Conservation (phyloP, 169 alveolate species). For the Babesia sp. region DNA sequence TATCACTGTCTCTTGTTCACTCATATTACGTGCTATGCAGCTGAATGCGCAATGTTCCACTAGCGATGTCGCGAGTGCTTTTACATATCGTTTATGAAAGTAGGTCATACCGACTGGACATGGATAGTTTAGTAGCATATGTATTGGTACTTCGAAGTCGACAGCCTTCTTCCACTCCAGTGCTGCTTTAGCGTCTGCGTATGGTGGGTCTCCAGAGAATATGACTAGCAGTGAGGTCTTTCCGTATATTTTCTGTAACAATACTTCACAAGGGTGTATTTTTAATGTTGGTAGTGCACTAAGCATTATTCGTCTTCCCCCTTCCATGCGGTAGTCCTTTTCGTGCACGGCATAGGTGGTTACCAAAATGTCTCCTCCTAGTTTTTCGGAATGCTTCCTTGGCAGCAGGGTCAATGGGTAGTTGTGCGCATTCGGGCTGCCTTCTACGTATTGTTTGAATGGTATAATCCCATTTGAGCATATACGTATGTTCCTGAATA, state of each 20-base stretch:
- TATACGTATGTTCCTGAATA: conserved; percentile 1
- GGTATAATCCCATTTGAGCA: conserved; percentile 4
- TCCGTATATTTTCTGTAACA: conserved; percentile 42
- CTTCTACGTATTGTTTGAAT: conserved; percentile 41
- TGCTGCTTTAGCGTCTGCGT: conserved; percentile 27
- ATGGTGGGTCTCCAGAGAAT: conserved; percentile 62
- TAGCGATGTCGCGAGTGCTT: conserved; percentile 36
- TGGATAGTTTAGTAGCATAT: conserved; percentile 25
- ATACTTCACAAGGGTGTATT: conserved; percentile 16
- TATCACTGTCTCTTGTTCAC: conserved; percentile 21
- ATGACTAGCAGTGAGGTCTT: conserved; percentile 23
- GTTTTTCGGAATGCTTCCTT: conserved; percentile 27
- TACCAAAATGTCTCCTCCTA: conserved; percentile 45
- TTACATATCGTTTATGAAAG: conserved; percentile 44
- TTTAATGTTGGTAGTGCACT: conserved; percentile 43
- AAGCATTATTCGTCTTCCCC: conserved; percentile 14
- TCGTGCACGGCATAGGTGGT: conserved; percentile 37
- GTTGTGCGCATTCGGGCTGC: conserved; percentile 50
- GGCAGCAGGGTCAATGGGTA: conserved; percentile 52
- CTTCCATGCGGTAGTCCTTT: conserved; percentile 26
- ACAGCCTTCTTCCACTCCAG: conserved; percentile 29
- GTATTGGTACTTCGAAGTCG: conserved; percentile 1
- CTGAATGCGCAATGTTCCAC: conserved; percentile 34
- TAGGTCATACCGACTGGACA: conserved; percentile 23
- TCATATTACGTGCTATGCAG: conserved; percentile 28